These are phyloP conservation scores for Daldinia decipiens DNA, from an alignment of 495 filamentous ascomycete species.

Conservation along the genomic window DNA sequence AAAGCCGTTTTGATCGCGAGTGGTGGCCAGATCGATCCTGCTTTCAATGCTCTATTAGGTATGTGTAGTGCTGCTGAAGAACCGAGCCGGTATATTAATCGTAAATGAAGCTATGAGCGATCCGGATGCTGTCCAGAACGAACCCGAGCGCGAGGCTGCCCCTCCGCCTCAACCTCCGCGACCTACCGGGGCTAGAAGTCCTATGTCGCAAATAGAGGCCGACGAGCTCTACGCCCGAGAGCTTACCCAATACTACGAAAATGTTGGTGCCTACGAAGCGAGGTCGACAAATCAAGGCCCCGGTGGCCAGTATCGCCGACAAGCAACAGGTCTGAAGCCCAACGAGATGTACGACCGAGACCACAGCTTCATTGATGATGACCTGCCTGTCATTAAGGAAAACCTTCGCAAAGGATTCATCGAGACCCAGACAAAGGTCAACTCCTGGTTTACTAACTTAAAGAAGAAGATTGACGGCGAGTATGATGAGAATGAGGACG, in stretches of 20 bases:
- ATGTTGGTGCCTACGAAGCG: slow-evolving; percentile 62
- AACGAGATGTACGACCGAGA: slow-evolving; percentile 65
- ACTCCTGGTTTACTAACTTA: slow-evolving; percentile 87
- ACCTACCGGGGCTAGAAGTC: slow-evolving; percentile 66
- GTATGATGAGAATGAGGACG: slow-evolving; percentile 68
- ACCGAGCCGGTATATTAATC: slow-evolving; percentile 31
- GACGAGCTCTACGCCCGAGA: slow-evolving; percentile 95
- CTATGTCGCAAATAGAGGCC: slow-evolving; percentile 81
- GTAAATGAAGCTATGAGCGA: slow-evolving; percentile 82
- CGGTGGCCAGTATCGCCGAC: slow-evolving; percentile 49
- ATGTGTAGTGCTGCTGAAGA: slow-evolving; percentile 38
- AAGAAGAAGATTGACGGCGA: slow-evolving; percentile 93
- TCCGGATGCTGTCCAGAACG: slow-evolving; percentile 80
- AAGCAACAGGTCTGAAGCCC: slow-evolving; percentile 59
- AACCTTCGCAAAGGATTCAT: slow-evolving; percentile 95
- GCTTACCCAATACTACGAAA: slow-evolving; percentile 89
- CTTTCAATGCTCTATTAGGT: slow-evolving; percentile 95
- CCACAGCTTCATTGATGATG: slow-evolving; percentile 94
- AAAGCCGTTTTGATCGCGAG: slow-evolving; percentile 90
- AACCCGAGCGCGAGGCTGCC: slow-evolving; percentile 51
- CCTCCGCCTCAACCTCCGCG: slow-evolving; percentile 77
- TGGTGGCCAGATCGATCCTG: slow-evolving; percentile 87
- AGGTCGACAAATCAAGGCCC: slow-evolving; percentile 58
- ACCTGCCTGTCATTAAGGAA: slow-evolving; percentile 91
- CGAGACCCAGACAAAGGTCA: slow-evolving; percentile 93